Conservation (phyloP, 2,329 filamentous ascomycete genomes). For the Passalora sequoiae region DNA sequence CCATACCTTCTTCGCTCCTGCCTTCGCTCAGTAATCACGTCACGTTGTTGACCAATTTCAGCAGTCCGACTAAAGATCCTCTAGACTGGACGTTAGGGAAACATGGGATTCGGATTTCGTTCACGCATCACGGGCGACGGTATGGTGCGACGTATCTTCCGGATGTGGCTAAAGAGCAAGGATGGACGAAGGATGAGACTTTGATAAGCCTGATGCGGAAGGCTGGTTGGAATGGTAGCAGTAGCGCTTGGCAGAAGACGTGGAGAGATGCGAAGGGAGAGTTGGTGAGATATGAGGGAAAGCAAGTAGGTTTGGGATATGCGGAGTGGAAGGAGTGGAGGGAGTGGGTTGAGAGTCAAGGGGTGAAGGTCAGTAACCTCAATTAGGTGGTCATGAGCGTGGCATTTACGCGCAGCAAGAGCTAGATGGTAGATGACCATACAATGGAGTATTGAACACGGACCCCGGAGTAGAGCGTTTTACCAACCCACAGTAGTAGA, state of each 20-base stretch:
- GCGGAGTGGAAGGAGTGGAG: conserved; percentile 74
- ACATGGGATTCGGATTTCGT: conserved; percentile 83
- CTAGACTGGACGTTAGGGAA: conserved; percentile 82
- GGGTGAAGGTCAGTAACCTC: conserved; percentile 4
- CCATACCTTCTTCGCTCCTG: conserved; percentile 63
- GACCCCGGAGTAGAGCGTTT: too few relatives aligned
- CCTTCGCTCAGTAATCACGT: conserved; percentile 67
- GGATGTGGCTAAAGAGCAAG: conserved; percentile 85
- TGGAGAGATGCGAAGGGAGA: conserved; percentile 73
- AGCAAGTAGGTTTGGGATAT: conserved; percentile 67
- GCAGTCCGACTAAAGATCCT: conserved; percentile 55
- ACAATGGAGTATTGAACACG: too few relatives aligned
- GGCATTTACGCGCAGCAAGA: too few relatives aligned
- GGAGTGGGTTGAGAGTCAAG: conserved; percentile 56
- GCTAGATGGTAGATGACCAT: too few relatives aligned
- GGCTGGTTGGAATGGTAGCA: conserved; percentile 75
- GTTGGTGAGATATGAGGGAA: conserved; percentile 80
- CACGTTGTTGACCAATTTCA: conserved; percentile 63
- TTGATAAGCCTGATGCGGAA: conserved; percentile 87
- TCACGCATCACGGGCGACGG: conserved; percentile 65
- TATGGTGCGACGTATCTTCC: conserved; percentile 88
- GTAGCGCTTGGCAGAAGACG: conserved; percentile 40
- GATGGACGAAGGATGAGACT: conserved; percentile 91
- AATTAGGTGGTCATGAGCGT: conserved; percentile 9
- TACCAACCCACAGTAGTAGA: too few relatives aligned